Evolutionary conservation across 2,329 filamentous ascomycete genomes (phyloP).

Genomic region (Penicillium sp.): DNA sequence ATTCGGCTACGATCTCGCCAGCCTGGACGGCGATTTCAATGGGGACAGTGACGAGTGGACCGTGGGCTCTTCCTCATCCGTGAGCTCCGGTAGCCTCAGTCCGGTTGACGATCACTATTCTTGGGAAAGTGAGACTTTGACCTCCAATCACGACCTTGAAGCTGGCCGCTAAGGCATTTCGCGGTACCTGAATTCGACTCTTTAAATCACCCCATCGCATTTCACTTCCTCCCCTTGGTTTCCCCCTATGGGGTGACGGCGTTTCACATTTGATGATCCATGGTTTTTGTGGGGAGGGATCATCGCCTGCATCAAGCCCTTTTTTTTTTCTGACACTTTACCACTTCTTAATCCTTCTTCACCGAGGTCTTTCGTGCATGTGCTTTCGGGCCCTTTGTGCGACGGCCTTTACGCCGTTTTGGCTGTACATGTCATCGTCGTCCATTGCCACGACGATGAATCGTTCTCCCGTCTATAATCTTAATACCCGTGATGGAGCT

Average conservation of each 20-base stretch:
- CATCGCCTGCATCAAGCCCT: slow-evolving; percentile 34
- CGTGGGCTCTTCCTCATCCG: slow-evolving; percentile 72
- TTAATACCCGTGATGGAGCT: slow-evolving; percentile 32
- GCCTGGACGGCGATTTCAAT: slow-evolving; percentile 51
- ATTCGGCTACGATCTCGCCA: slow-evolving; percentile 52
- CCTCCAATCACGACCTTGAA: slow-evolving; percentile 36
- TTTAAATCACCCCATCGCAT: slow-evolving; percentile 26
- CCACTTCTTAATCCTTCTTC: slow-evolving; percentile 31
- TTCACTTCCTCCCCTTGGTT: slow-evolving; percentile 14
- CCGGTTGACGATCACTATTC: slow-evolving; percentile 55
- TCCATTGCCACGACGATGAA: slow-evolving; percentile 9
- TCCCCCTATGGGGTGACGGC: slow-evolving; percentile 24
- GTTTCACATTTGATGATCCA: slow-evolving; percentile 34
- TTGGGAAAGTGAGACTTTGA: slow-evolving; percentile 38
- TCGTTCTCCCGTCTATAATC: slow-evolving; percentile 33
- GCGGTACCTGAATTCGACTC: slow-evolving; percentile 15
- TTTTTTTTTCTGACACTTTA: slow-evolving; percentile 28
- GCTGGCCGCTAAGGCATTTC: slow-evolving; percentile 27
- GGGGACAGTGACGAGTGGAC: slow-evolving; percentile 85
- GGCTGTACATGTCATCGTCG: slow-evolving; percentile 35
- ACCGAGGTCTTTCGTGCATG: slow-evolving; percentile 19
- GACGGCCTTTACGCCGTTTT: slow-evolving; percentile 18
- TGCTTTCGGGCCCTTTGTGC: slow-evolving; percentile 16
- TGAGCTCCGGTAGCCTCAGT: slow-evolving; percentile 60
- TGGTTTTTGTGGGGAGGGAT: slow-evolving; percentile 16